A percentile compares a stretch with the other conserved stretches of the same genome.
Evolutionary conservation across 148 eudicot species (phyloP).

Genomic region (Vaccinium corymbosum): DNA sequence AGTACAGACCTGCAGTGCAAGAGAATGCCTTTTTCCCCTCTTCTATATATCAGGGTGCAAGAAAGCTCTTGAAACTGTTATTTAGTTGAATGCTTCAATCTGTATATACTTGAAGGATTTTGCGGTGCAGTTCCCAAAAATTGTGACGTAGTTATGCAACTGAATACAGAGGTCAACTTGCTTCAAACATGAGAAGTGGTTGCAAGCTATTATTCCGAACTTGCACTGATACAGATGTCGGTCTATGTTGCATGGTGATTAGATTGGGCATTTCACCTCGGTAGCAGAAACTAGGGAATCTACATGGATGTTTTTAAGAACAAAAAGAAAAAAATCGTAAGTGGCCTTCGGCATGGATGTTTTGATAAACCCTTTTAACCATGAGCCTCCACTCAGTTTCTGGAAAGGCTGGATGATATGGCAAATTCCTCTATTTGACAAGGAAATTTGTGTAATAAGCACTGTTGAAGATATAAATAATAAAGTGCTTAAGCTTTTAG

Average conservation of each 20-base stretch:
- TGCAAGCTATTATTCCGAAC: not conserved
- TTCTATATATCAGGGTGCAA: too few species aligned
- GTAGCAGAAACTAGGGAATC: not conserved
- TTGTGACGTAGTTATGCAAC: not conserved
- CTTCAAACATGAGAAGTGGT: not conserved
- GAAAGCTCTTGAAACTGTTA: not conserved
- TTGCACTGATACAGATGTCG: not conserved
- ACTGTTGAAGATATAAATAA: not conserved
- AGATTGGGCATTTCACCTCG: not conserved
- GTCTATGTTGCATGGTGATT: not conserved
- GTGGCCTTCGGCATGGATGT: not conserved
- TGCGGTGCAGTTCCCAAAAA: not conserved
- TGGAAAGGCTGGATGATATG: slow-evolving; percentile 2
- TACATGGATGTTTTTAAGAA: not conserved
- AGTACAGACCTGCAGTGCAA: not conserved
- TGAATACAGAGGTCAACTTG: not conserved
- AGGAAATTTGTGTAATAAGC: not conserved
- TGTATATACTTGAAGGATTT: not conserved
- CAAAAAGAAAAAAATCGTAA: not conserved
- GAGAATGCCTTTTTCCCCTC: not conserved
- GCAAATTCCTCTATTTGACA: slow-evolving; percentile 6
- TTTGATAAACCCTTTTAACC: not conserved
- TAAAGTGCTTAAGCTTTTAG: too few species aligned
- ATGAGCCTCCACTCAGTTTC: not conserved
- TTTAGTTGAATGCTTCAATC: not conserved